phyloP scores from a whole-genome alignment of 768 basidiomycete genomes.

The Serendipita vermifera region DNA sequence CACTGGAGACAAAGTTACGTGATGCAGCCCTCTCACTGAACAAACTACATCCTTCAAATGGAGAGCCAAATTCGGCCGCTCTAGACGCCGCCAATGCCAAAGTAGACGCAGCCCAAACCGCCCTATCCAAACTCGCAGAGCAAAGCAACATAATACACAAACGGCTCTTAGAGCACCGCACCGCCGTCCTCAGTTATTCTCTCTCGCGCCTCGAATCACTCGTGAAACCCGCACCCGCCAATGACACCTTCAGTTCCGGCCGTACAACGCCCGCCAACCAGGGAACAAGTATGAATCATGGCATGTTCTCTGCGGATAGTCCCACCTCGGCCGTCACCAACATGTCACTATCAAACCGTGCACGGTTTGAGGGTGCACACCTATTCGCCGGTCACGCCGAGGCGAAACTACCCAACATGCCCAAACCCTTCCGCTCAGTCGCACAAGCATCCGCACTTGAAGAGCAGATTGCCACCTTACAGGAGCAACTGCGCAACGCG shows the following conservation, averaged over 20 bases:
- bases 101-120: conserved; percentile 55
- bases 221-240: conserved; percentile 21
- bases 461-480: conserved; percentile 48
- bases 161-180: conserved; percentile 65
- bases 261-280: conserved; percentile 11
- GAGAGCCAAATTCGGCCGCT: conserved; percentile 37
- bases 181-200: conserved; percentile 63
- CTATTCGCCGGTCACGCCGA: conserved; percentile 72
- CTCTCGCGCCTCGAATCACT: conserved; percentile 48
- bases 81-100: conserved; percentile 61
- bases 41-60: conserved; percentile 43
- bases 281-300: conserved; percentile 1
- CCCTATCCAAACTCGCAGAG: conserved; percentile 54
- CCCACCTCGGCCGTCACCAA: conserved; percentile 28
- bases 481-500: conserved; percentile 43
- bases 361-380: conserved; percentile 69
- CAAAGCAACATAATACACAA: conserved; percentile 49
- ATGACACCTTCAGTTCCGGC: conserved; percentile 12
- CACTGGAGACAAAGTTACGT: conserved; percentile 75
- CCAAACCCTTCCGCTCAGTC: conserved; percentile 32
- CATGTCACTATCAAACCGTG: conserved; percentile 31
- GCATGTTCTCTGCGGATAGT: conserved; percentile 19
- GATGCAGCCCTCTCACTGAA: conserved; percentile 70
- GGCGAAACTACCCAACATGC: conserved; percentile 42
- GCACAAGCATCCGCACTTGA: conserved; percentile 43